phyloP scores from a whole-genome alignment of 129 eudicot genomes.

The Artemisia annua region DNA sequence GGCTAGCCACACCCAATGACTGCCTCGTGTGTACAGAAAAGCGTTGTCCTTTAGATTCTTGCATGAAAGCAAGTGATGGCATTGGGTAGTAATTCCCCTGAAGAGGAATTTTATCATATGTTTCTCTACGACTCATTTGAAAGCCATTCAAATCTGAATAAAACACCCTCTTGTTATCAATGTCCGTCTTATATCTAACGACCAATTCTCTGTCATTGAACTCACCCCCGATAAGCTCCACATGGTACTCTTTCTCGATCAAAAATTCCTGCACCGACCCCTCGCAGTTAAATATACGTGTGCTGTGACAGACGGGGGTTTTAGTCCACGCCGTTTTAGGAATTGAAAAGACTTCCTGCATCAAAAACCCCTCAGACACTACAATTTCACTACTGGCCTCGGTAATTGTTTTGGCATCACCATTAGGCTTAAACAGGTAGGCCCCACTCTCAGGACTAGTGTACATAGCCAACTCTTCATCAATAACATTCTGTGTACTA shows the following conservation, averaged over 20 bases:
- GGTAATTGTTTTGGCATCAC: conserved; percentile 65
- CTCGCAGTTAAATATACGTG: conserved; percentile 66
- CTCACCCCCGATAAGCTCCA: conserved; percentile 77
- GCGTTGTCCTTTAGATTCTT: conserved; percentile 70
- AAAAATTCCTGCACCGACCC: conserved; percentile 66
- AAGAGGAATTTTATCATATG: conserved; percentile 86
- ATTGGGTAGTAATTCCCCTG: conserved; percentile 98
- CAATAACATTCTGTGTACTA: conserved; percentile 38
- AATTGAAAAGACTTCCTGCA: conserved; percentile 78
- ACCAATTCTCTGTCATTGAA: conserved; percentile 83
- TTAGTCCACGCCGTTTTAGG: conserved; percentile 76
- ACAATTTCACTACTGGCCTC: conserved; percentile 50
- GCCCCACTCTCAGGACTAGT: conserved; percentile 93
- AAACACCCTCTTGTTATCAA: conserved; percentile 68
- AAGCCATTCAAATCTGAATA: conserved; percentile 92
- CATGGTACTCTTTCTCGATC: conserved; percentile 94
- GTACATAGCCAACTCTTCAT: conserved; percentile 86
- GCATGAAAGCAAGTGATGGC: conserved; percentile 95
- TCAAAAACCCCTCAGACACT: conserved; percentile 69
- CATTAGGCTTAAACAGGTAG: conserved; percentile 82
- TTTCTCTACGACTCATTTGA: conserved; percentile 97
- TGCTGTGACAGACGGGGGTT: conserved; percentile 80
- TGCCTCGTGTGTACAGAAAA: conserved; percentile 89
- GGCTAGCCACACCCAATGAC: conserved; percentile 91
- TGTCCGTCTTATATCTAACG: conserved; percentile 78